These are phyloP conservation scores for Novakomyces olei DNA, from an alignment of 805 yeast species.

Conservation along the genomic window DNA sequence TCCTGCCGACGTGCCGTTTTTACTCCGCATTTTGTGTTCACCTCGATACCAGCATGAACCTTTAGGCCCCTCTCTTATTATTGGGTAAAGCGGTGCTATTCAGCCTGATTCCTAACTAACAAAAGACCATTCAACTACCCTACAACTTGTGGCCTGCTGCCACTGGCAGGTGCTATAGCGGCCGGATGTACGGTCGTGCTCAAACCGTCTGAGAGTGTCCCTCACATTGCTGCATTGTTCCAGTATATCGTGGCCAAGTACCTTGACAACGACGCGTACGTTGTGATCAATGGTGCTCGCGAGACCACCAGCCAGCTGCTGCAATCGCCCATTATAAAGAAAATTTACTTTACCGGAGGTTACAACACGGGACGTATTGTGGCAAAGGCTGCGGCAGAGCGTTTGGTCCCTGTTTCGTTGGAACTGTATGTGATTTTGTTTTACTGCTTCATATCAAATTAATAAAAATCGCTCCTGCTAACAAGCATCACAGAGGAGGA, in stretches of 20 bases:
- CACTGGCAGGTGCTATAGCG: conserved; percentile 53
- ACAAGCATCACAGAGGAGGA: conserved; percentile 44
- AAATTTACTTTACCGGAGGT: conserved; percentile 73
- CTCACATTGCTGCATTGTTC: conserved; percentile 66
- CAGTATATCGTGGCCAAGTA: conserved; percentile 54
- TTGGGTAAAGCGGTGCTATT: no score
- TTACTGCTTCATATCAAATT: not conserved
- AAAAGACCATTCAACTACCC: conserved; percentile 85
- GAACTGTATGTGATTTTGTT: no score
- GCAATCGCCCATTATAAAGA: conserved; percentile 48
- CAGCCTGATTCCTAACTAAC: no score
- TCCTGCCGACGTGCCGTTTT: conserved; percentile 7
- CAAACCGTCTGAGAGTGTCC: conserved; percentile 61
- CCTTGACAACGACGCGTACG: conserved; percentile 34
- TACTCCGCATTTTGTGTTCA: conserved; percentile 4
- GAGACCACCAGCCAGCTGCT: conserved; percentile 39
- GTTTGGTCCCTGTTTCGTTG: conserved; percentile 54
- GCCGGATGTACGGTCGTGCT: conserved; percentile 60
- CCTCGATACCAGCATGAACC: conserved; percentile 16
- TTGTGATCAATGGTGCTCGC: conserved; percentile 51
- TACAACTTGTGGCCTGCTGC: conserved; percentile 33
- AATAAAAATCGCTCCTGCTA: not conserved
- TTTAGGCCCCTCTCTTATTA: conserved; percentile 45
- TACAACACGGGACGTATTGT: conserved; percentile 53
- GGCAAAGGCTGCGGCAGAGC: conserved; percentile 63